Evolutionary conservation across 148 eudicot species (phyloP).

Genomic region (Camellia lanceoleosa): DNA sequence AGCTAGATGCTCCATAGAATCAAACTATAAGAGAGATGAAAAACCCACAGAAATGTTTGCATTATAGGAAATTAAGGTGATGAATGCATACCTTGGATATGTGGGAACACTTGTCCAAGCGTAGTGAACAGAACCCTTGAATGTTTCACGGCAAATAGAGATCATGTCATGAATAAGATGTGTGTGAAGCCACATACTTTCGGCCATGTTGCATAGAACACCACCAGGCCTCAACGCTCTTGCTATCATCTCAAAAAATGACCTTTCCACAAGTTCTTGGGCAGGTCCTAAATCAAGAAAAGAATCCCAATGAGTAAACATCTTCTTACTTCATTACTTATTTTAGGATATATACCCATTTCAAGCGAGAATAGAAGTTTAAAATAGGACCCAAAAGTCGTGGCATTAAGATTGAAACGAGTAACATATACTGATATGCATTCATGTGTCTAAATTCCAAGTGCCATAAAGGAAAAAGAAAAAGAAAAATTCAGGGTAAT

Average conservation of each 20-base stretch:
- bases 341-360: background rate
- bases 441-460: background rate
- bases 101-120: slow-evolving; percentile 99
- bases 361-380: background rate
- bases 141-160: slow-evolving; percentile 63
- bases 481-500: background rate
- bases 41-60: background rate
- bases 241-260: slow-evolving; percentile 83
- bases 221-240: slow-evolving; percentile 97
- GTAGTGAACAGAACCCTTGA: slow-evolving; percentile 88
- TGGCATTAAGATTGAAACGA: background rate
- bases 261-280: slow-evolving; percentile 84
- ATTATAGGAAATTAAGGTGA: background rate
- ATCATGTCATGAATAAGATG: slow-evolving; percentile 91
- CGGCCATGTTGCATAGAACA: slow-evolving; percentile 97
- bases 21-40: background rate
- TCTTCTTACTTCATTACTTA: background rate
- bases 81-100: slow-evolving; percentile 76
- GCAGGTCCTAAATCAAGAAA: slow-evolving; percentile 71
- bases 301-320: slow-evolving; percentile 1
- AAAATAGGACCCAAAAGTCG: background rate
- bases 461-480: background rate
- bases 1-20: background rate
- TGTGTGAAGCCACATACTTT: slow-evolving; percentile 99
- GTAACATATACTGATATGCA: background rate